Percentiles rank a stretch among this genome's conserved stretches.
Conservation (phyloP, 2,329 filamentous ascomycete species). For the Fusarium nygamai region DNA sequence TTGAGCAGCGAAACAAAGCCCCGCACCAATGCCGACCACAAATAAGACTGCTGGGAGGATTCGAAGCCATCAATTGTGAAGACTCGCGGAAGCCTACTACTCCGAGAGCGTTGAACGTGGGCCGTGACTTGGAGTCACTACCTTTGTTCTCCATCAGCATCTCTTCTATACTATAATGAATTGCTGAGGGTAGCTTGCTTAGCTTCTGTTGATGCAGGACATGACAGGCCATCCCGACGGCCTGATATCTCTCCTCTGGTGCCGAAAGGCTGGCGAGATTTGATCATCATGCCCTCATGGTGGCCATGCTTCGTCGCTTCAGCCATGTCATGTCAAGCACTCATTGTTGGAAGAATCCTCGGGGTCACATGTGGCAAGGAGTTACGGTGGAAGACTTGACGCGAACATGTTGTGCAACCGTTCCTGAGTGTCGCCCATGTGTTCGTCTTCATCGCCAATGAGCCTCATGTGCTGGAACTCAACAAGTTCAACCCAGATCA, state of each 20-base stretch:
- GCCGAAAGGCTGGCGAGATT: not conserved
- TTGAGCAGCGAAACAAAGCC: not conserved
- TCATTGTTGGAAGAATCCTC: not conserved
- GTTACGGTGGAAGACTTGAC: not conserved
- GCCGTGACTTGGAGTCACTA: too few species aligned
- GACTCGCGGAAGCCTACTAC: fast-evolving
- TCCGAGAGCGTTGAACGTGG: not conserved
- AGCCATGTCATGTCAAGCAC: not conserved
- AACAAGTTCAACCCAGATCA: too few species aligned
- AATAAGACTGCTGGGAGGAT: not conserved
- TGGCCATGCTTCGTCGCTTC: too few species aligned
- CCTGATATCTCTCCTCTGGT: too few species aligned
- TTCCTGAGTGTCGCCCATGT: not conserved
- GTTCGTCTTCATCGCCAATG: too few species aligned
- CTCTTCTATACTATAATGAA: too few species aligned
- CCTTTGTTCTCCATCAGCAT: too few species aligned
- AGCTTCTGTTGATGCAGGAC: too few species aligned
- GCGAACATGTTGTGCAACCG: not conserved
- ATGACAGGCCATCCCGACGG: too few species aligned
- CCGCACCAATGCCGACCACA: not conserved
- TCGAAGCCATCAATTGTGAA: not conserved
- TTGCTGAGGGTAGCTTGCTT: too few species aligned
- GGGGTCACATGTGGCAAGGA: not conserved
- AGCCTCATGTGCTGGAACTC: too few species aligned
- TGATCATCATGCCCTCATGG: not conserved